Evolutionary conservation across 805 yeast genomes (phyloP).

Genomic region (Candida taoyuanica): DNA sequence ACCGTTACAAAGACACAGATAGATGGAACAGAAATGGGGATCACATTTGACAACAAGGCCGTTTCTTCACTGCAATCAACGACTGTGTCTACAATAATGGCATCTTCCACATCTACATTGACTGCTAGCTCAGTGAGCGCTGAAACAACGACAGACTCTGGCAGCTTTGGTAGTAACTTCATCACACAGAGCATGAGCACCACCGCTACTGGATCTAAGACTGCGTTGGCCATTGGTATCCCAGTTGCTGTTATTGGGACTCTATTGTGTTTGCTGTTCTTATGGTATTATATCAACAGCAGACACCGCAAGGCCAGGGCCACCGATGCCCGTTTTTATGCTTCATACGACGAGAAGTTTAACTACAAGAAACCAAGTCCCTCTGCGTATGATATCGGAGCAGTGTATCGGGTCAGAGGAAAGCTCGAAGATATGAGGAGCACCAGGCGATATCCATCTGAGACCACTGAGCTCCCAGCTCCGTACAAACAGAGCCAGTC

Average conservation of each 20-base stretch:
- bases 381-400: slow-evolving; percentile 15
- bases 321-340: slow-evolving; percentile 11
- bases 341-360: slow-evolving; percentile 23
- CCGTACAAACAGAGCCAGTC: slow-evolving; percentile 8
- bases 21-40: not conserved
- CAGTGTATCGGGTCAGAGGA: slow-evolving; percentile 16
- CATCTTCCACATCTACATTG: slow-evolving; percentile 11
- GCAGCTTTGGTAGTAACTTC: not conserved
- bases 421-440: slow-evolving; percentile 1
- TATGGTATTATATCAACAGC: slow-evolving; percentile 15
- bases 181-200: slow-evolving; percentile 1
- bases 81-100: slow-evolving; percentile 9
- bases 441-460: not conserved
- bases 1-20: slow-evolving; percentile 2
- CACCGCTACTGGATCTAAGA: slow-evolving; percentile 7
- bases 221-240: slow-evolving; percentile 25
- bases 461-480: not conserved
- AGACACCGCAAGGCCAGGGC: slow-evolving; percentile 8
- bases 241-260: slow-evolving; percentile 24
- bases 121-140: not conserved
- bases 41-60: slow-evolving; percentile 13
- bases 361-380: slow-evolving; percentile 17
- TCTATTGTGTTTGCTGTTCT: slow-evolving; percentile 8
- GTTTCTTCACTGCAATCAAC: not conserved
- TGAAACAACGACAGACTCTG: not conserved